Evolutionary conservation across 2,329 filamentous ascomycete species (phyloP).

Genomic region (Metarhizium rileyi): DNA sequence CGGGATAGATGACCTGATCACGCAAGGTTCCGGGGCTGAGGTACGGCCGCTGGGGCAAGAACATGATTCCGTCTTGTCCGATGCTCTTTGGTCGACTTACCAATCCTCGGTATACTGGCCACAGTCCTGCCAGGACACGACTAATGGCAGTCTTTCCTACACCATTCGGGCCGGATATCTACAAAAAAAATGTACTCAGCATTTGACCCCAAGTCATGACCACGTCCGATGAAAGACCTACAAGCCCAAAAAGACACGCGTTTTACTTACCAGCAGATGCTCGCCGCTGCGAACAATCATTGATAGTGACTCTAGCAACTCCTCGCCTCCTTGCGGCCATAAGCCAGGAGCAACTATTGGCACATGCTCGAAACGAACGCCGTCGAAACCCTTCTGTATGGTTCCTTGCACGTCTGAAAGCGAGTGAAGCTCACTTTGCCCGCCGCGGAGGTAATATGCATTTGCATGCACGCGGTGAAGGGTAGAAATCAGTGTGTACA

Average conservation of each 20-base stretch:
- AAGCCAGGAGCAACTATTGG: constrained; percentile 83
- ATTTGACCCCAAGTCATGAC: background rate
- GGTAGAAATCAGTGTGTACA: constrained; percentile 92
- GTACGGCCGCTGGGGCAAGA: constrained; percentile 88
- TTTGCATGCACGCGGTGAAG: constrained; percentile 88
- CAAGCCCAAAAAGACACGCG: background rate
- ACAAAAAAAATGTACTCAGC: background rate
- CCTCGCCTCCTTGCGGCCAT: constrained; percentile 84
- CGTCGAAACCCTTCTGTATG: constrained; percentile 88
- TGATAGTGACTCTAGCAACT: constrained; percentile 78
- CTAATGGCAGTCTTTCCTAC: constrained; percentile 86
- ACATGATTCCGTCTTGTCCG: constrained; percentile 93
- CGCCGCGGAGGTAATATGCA: constrained; percentile 63
- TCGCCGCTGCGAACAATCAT: constrained; percentile 86
- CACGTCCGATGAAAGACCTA: background rate
- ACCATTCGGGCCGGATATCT: constrained; percentile 89
- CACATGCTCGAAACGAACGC: constrained; percentile 85
- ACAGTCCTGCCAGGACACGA: constrained; percentile 80
- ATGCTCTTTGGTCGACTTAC: constrained; percentile 75
- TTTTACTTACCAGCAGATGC: constrained; percentile 60
- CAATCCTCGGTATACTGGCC: constrained; percentile 91
- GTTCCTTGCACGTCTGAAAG: constrained; percentile 89
- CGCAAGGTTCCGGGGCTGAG: constrained; percentile 84
- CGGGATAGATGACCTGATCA: constrained; percentile 96
- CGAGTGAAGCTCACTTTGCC: constrained; percentile 73